Evolutionary conservation across 768 basidiomycete genomes (phyloP).

Genomic region (Phaffia tasmanica): DNA sequence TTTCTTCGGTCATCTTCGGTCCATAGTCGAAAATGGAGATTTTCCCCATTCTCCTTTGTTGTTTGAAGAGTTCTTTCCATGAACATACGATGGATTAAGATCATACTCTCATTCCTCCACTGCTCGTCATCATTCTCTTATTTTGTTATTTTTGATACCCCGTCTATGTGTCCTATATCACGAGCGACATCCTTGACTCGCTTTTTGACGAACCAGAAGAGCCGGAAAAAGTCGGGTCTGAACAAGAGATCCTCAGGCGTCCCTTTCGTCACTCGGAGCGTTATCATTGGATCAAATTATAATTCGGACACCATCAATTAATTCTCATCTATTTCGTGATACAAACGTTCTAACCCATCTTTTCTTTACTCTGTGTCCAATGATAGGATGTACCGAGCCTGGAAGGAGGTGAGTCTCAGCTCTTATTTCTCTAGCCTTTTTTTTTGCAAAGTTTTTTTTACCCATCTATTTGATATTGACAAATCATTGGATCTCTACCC

Average conservation of each 20-base stretch:
- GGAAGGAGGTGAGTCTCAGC: conserved; percentile 32
- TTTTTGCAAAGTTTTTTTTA: neutral
- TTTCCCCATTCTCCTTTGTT: neutral
- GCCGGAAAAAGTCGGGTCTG: too few relatives aligned
- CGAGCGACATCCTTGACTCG: too few relatives aligned
- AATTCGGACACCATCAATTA: too few relatives aligned
- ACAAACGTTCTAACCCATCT: too few relatives aligned
- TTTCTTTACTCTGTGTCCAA: too few relatives aligned
- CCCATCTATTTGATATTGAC: neutral
- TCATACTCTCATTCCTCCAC: neutral
- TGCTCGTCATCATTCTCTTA: too few relatives aligned
- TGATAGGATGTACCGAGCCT: conserved; percentile 66
- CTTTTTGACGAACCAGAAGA: too few relatives aligned
- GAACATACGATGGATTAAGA: neutral
- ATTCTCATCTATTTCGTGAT: neutral
- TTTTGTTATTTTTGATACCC: too few relatives aligned
- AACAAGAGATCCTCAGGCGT: too few relatives aligned
- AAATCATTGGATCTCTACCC: neutral
- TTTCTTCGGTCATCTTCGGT: neutral
- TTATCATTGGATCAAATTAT: too few relatives aligned
- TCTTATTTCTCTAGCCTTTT: neutral
- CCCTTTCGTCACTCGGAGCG: too few relatives aligned
- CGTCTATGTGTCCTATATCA: too few relatives aligned
- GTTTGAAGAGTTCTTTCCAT: neutral
- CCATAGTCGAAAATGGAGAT: neutral